Evolutionary conservation across 2,329 filamentous ascomycete genomes (phyloP).

Genomic region (Neurospora sp.): DNA sequence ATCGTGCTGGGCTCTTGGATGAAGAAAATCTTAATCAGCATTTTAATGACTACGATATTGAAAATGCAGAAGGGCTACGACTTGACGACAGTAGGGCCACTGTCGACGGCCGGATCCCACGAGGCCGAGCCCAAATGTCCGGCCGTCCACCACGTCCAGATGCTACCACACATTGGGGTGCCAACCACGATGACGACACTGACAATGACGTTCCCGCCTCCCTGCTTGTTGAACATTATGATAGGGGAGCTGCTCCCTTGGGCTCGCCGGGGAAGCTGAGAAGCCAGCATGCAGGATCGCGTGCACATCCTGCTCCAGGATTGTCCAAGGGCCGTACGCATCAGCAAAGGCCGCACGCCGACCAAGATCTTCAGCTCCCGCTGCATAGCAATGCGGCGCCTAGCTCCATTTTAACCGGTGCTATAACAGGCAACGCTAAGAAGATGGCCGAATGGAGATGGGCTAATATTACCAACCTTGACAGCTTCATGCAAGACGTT

Average conservation of each 20-base stretch:
- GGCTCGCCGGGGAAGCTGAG: conserved; percentile 8
- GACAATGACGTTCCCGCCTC: conserved; percentile 57
- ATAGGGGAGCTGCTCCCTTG: conserved; percentile 13
- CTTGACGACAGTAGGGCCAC: conserved; percentile 38
- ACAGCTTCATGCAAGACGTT: conserved; percentile 75
- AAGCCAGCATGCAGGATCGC: conserved; percentile 12
- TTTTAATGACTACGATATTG: conserved; percentile 41
- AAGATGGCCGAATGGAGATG: conserved; percentile 86
- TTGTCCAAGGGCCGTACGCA: conserved; percentile 37
- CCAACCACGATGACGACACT: conserved; percentile 34
- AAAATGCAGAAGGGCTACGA: conserved; percentile 30
- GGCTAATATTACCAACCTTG: conserved; percentile 83
- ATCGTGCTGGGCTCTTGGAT: conserved; percentile 34
- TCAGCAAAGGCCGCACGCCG: conserved; percentile 40
- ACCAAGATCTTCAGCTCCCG: conserved; percentile 21
- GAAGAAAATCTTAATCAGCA: conserved; percentile 44
- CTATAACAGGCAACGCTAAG: conserved; percentile 33
- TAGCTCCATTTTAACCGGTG: conserved; percentile 19
- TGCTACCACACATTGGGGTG: conserved; percentile 7
- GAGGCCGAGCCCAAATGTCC: conserved; percentile 12
- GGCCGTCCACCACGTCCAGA: conserved; percentile 4
- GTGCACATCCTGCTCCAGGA: conserved; percentile 27
- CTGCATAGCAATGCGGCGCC: conserved; percentile 19
- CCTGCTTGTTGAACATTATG: conserved; percentile 47
- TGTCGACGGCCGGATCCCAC: neutral